These are phyloP conservation scores for Phytophthora tentaculata DNA, from an alignment of 352 stramenopile genomes.

Conservation along the genomic window DNA sequence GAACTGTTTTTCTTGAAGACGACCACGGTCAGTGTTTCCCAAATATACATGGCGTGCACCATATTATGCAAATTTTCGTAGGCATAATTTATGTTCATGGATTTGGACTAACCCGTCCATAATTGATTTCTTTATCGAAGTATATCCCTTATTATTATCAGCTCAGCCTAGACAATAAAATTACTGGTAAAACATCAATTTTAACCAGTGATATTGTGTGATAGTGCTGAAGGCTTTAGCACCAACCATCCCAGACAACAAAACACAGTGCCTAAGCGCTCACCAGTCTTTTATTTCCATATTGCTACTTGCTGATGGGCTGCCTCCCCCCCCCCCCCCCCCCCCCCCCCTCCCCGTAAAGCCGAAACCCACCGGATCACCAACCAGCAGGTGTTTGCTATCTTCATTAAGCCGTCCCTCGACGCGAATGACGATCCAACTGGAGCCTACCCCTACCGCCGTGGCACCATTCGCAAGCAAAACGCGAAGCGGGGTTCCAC, in stretches of 20 bases:
- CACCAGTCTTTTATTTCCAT: neutral
- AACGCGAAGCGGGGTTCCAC: neutral
- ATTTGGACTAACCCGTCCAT: neutral
- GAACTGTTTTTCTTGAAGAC: neutral
- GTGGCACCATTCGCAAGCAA: neutral
- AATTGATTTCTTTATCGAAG: neutral
- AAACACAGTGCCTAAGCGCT: neutral
- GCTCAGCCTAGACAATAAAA: too few species aligned
- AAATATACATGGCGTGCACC: too few species aligned
- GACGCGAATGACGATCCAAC: neutral
- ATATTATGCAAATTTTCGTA: neutral
- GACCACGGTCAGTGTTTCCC: neutral
- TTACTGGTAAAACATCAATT: too few species aligned
- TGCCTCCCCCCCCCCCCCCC: neutral
- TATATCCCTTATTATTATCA: neutral
- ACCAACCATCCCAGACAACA: neutral
- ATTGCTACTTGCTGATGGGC: neutral
- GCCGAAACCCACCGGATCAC: neutral
- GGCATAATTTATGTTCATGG: neutral
- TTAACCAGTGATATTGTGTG: too few species aligned
- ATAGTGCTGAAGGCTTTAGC: neutral
- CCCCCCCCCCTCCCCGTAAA: neutral
- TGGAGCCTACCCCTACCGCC: neutral
- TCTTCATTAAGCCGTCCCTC: neutral
- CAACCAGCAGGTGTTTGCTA: neutral